Conservation (phyloP, 768 basidiomycete genomes). For the Aureoboletus auriporus region DNA sequence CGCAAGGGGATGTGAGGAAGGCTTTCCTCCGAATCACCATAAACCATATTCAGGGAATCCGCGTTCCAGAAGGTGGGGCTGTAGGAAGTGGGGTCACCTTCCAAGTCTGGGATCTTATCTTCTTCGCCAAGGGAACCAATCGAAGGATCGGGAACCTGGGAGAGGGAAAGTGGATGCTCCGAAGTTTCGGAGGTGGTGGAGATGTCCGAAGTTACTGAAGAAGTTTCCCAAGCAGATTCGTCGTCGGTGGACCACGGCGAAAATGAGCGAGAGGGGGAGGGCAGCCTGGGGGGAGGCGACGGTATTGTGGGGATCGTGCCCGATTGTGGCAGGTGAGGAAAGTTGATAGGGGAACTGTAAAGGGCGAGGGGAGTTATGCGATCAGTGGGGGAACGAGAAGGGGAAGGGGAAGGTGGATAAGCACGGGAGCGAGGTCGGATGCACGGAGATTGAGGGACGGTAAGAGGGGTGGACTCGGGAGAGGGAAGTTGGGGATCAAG, state of each 20-base stretch:
- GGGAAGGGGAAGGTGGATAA: conserved; percentile 55
- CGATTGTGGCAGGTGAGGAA: conserved; percentile 1
- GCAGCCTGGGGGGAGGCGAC: conserved; percentile 13
- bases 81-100: conserved; percentile 11
- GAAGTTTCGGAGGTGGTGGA: conserved; percentile 51
- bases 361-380: conserved; percentile 31
- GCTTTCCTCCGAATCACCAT: conserved; percentile 50
- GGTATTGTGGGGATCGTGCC: conserved; percentile 10
- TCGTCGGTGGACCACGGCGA: conserved; percentile 77
- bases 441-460: conserved; percentile 37
- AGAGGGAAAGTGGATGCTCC: conserved; percentile 26
- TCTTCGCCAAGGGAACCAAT: conserved; percentile 16
- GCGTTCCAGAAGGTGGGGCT: conserved; percentile 23
- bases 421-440: conserved; percentile 41
- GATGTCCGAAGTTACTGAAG: conserved; percentile 57
- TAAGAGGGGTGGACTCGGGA: conserved; percentile 16
- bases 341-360: conserved; percentile 16
- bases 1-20: conserved; percentile 88
- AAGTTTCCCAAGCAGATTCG: conserved; percentile 73
- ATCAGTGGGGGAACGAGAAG: conserved; percentile 38
- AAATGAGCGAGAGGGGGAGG: conserved; percentile 20
- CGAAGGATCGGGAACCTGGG: conserved; percentile 22
- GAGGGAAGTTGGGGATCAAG: conserved; percentile 31
- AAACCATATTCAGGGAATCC: conserved; percentile 37
- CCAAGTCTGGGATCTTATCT: conserved; percentile 15